phyloP scores from a whole-genome alignment of 768 basidiomycete genomes.

The Tulasnella sp. region DNA sequence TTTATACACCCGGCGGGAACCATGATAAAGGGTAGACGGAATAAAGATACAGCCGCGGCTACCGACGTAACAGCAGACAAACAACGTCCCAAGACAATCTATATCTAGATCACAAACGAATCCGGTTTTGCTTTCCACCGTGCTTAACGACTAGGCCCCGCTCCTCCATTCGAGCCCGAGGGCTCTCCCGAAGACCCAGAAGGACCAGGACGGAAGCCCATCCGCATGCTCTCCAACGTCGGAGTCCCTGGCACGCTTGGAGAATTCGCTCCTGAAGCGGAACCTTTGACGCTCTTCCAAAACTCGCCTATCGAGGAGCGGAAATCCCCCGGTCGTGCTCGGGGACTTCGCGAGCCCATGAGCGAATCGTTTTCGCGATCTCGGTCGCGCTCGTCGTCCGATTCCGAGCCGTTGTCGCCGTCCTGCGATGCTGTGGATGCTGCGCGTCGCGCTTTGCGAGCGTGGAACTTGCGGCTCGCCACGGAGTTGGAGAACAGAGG shows the following conservation, averaged over 20 bases:
- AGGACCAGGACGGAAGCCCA: neutral
- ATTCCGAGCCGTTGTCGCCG: constrained; percentile 28
- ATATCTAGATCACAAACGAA: neutral
- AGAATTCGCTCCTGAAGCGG: neutral
- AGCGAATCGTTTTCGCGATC: constrained; percentile 25
- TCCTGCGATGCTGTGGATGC: constrained; percentile 24
- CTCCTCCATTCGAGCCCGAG: neutral
- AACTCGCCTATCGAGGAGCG: constrained; percentile 7
- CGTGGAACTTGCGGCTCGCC: constrained; percentile 83
- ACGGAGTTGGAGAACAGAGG: constrained; percentile 93
- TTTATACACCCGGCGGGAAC: neutral
- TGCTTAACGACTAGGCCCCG: neutral
- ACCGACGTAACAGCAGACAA: constrained; percentile 5
- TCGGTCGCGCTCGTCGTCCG: constrained; percentile 33
- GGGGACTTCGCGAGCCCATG: constrained; percentile 17
- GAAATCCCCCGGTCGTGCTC: constrained; percentile 5
- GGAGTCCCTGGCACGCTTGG: constrained; percentile 7
- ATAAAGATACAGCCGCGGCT: constrained; percentile 15
- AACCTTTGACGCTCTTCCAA: neutral
- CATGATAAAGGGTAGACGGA: neutral
- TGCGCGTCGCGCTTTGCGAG: constrained; percentile 49
- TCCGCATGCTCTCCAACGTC: constrained; percentile 4
- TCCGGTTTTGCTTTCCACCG: neutral
- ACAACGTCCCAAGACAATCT: neutral
- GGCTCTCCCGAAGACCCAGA: neutral